Conservation (phyloP, 78 protist species). For the Chrysochromulina parva region DNA sequence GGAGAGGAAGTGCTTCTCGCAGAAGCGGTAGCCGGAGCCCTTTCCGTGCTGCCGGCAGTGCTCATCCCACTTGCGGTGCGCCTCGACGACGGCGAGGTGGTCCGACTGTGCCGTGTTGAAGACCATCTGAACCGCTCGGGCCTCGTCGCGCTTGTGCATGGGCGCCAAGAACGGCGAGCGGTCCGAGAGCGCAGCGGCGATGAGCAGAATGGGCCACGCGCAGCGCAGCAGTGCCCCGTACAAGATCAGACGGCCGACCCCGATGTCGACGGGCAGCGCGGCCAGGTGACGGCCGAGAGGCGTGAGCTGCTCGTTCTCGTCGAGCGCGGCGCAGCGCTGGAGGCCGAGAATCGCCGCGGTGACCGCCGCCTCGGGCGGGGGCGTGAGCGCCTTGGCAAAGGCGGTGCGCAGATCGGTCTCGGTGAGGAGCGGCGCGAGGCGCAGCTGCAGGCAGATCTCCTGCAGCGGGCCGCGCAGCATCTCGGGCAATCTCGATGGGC, state of each 20-base stretch:
- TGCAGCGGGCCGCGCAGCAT: conserved; percentile 85
- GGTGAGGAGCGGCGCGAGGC: conserved; percentile 17
- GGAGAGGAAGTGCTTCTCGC: conserved; percentile 5
- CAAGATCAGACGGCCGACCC: conserved; percentile 78
- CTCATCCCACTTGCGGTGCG: not conserved
- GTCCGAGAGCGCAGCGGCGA: conserved; percentile 70
- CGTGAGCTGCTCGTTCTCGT: conserved; percentile 38
- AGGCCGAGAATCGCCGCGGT: not conserved
- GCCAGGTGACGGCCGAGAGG: conserved; percentile 85
- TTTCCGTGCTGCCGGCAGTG: not conserved
- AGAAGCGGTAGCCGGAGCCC: not conserved
- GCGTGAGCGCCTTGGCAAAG: not conserved
- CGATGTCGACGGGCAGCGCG: conserved; percentile 78
- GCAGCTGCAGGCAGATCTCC: conserved; percentile 4
- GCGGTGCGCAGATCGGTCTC: not conserved
- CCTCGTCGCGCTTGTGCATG: conserved; percentile 47
- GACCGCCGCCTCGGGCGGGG: not conserved
- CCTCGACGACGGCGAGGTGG: not conserved
- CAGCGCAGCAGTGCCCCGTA: conserved; percentile 42
- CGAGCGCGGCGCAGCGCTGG: conserved; percentile 17
- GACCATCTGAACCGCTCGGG: not conserved
- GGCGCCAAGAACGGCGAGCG: conserved; percentile 75
- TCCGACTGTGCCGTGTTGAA: not conserved
- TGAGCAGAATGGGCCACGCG: conserved; percentile 82
- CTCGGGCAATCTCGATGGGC: conserved; percentile 73